Conservation (phyloP, 106 monocot species). For the Allium cepa region DNA sequence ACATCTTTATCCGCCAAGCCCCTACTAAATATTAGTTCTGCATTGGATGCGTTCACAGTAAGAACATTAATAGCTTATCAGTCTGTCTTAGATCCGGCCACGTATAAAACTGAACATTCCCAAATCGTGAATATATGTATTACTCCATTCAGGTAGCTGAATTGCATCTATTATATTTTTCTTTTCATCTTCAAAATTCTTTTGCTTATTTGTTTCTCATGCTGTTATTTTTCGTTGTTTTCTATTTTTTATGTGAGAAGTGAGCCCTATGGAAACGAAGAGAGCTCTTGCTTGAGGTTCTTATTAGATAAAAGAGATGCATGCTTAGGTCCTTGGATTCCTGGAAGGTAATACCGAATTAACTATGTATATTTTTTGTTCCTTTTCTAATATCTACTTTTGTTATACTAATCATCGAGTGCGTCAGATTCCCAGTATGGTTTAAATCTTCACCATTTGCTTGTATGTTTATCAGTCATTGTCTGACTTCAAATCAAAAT, state of each 20-base stretch:
- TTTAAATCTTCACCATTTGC: neutral
- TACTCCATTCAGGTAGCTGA: constrained; percentile 61
- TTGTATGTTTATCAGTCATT: neutral
- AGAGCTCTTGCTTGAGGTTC: constrained; percentile 82
- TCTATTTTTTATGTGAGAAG: constrained; percentile 34
- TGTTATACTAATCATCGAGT: neutral
- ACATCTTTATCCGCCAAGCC: constrained; percentile 36
- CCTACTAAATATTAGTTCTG: constrained; percentile 47
- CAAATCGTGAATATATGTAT: constrained; percentile 72
- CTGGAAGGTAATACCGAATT: constrained; percentile 55
- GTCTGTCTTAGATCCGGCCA: constrained; percentile 71
- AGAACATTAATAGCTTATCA: constrained; percentile 80
- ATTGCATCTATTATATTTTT: neutral
- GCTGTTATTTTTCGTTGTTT: neutral
- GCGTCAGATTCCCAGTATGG: neutral
- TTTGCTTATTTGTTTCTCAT: constrained; percentile 2
- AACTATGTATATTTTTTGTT: constrained; percentile 1
- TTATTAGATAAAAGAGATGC: constrained; percentile 92
- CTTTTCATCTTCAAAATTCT: neutral
- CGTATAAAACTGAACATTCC: constrained; percentile 72
- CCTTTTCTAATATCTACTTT: constrained; percentile 3
- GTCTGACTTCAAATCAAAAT: too few species aligned
- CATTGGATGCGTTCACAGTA: constrained; percentile 62
- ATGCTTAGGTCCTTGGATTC: constrained; percentile 90
- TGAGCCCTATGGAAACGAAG: constrained; percentile 69